phyloP scores from a whole-genome alignment of 306 rosid species.

The Casuarina equisetifolia region DNA sequence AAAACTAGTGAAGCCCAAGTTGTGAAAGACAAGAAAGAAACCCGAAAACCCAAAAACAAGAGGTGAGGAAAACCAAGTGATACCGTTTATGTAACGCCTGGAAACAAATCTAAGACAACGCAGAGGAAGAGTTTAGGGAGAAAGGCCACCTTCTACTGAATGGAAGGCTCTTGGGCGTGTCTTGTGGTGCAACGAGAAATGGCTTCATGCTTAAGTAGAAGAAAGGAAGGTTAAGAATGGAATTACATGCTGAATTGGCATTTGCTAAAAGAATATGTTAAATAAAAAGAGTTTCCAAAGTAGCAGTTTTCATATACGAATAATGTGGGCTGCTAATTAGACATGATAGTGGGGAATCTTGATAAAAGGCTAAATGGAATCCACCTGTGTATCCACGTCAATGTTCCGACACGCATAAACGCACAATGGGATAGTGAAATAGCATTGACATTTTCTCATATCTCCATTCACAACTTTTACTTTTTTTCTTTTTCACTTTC shows the following conservation, averaged over 20 bases:
- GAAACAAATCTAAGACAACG: background rate
- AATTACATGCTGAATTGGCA: background rate
- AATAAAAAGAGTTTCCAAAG: background rate
- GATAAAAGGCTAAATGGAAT: slow-evolving; percentile 35
- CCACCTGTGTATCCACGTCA: slow-evolving; percentile 46
- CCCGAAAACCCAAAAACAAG: background rate
- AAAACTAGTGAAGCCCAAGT: too few species aligned
- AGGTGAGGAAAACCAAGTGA: background rate
- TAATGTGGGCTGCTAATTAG: slow-evolving; percentile 24
- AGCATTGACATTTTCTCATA: too few species aligned
- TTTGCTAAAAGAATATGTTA: background rate
- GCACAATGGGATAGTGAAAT: too few species aligned
- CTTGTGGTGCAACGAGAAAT: background rate
- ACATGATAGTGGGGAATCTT: slow-evolving; percentile 38
- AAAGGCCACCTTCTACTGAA: slow-evolving; percentile 17
- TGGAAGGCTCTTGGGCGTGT: background rate
- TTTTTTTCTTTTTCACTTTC: too few species aligned
- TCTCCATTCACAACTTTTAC: too few species aligned
- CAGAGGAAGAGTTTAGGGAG: background rate
- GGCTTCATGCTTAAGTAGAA: slow-evolving; percentile 4
- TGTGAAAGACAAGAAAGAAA: background rate
- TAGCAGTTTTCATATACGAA: slow-evolving; percentile 5
- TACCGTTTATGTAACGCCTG: background rate
- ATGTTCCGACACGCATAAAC: too few species aligned
- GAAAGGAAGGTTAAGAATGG: slow-evolving; percentile 4